Conservation (phyloP, 805 yeast species). For the Isabelozyma heimii region DNA sequence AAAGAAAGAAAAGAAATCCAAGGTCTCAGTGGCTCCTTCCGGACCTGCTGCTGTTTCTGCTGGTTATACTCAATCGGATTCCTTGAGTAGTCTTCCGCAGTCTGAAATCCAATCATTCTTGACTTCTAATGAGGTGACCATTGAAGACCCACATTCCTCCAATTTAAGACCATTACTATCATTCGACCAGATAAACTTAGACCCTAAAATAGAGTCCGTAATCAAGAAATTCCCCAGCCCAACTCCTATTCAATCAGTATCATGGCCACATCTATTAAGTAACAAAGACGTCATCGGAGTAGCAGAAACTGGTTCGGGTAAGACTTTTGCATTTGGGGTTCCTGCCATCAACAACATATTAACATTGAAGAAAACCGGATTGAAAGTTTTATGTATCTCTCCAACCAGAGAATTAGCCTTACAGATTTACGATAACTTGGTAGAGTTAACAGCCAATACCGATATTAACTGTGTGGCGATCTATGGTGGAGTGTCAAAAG, state of each 20-base stretch:
- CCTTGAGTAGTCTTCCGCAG: slow-evolving; percentile 42
- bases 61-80: slow-evolving; percentile 37
- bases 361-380: slow-evolving; percentile 43
- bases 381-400: slow-evolving; percentile 80
- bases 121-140: slow-evolving; percentile 68
- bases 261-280: slow-evolving; percentile 87
- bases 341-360: slow-evolving; percentile 84
- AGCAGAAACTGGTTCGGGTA: slow-evolving; percentile 98
- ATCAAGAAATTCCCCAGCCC: slow-evolving; percentile 80
- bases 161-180: slow-evolving; percentile 65
- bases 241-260: slow-evolving; percentile 90
- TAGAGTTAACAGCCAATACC: slow-evolving; percentile 57
- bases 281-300: slow-evolving; percentile 92
- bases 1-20: slow-evolving; percentile 7
- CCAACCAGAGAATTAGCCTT: slow-evolving; percentile 98
- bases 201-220: slow-evolving; percentile 54
- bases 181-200: slow-evolving; percentile 57
- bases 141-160: slow-evolving; percentile 63
- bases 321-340: slow-evolving; percentile 95
- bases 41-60: slow-evolving; percentile 9
- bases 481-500: slow-evolving; percentile 97
- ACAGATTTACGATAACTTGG: slow-evolving; percentile 85
- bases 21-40: background rate
- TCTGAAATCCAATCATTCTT: slow-evolving; percentile 62
- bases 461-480: slow-evolving; percentile 75